Evolutionary conservation across 148 eudicot genomes (phyloP).

Genomic region (Persicaria tinctoria): DNA sequence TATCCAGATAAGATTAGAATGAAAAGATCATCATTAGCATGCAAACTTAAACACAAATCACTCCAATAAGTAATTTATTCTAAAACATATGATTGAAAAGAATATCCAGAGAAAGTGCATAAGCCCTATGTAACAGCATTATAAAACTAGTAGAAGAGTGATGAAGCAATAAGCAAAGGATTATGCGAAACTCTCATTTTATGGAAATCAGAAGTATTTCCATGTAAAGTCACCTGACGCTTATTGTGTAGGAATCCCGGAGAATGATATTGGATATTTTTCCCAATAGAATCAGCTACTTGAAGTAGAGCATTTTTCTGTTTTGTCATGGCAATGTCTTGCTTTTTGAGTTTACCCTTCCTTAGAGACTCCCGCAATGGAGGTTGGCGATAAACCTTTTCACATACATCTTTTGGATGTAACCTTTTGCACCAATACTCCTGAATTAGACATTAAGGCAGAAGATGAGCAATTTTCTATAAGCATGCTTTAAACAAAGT

Average conservation of each 20-base stretch:
- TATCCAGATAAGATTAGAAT: too few relatives aligned
- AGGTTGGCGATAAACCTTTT: slow-evolving; percentile 94
- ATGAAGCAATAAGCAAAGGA: slow-evolving; percentile 6
- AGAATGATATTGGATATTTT: slow-evolving; percentile 76
- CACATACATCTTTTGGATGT: slow-evolving; percentile 98
- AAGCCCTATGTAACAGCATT: background rate
- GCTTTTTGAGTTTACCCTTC: slow-evolving; percentile 75
- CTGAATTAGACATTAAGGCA: slow-evolving; percentile 29
- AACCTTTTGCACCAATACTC: slow-evolving; percentile 98
- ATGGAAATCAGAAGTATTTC: background rate
- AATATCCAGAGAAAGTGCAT: background rate
- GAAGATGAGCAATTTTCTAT: slow-evolving; percentile 5
- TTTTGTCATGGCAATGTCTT: slow-evolving; percentile 77
- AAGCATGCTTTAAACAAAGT: background rate
- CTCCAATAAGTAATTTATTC: background rate
- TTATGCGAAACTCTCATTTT: background rate
- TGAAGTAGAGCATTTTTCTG: slow-evolving; percentile 66
- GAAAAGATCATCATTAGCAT: background rate
- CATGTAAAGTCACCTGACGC: slow-evolving; percentile 65
- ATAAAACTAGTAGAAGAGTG: background rate
- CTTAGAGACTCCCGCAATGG: slow-evolving; percentile 79
- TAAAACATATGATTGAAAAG: background rate
- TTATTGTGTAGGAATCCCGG: slow-evolving; percentile 82
- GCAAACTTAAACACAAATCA: too few relatives aligned
- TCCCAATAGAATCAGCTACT: slow-evolving; percentile 85